Conservation (phyloP, 345 rosid species). For the Leavenworthia alabamica region DNA sequence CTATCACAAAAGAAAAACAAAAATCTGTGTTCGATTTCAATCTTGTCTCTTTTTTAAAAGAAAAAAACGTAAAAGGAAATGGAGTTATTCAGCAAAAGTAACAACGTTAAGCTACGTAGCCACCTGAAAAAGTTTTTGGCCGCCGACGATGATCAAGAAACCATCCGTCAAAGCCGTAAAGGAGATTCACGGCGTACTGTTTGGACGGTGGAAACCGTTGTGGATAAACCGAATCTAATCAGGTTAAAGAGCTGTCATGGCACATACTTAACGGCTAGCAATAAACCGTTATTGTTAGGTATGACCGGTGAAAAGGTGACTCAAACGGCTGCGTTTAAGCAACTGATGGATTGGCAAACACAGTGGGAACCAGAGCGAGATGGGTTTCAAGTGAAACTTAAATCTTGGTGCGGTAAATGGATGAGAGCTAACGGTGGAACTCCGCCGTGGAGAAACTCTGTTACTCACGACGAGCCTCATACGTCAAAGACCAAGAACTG, state of each 20-base stretch:
- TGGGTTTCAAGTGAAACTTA: slow-evolving; percentile 58
- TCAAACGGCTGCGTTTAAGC: slow-evolving; percentile 39
- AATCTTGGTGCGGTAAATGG: slow-evolving; percentile 63
- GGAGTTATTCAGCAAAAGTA: slow-evolving; percentile 66
- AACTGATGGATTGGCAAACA: slow-evolving; percentile 44
- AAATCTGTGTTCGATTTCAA: slow-evolving; percentile 18
- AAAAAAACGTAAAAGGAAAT: slow-evolving; percentile 26
- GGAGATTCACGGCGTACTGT: slow-evolving; percentile 40
- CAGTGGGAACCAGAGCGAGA: slow-evolving; percentile 82
- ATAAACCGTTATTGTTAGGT: slow-evolving; percentile 68
- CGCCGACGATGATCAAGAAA: slow-evolving; percentile 63
- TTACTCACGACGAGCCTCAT: slow-evolving; percentile 80
- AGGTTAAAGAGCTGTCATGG: slow-evolving; percentile 59
- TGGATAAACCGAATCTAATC: slow-evolving; percentile 33
- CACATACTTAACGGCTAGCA: slow-evolving; percentile 66
- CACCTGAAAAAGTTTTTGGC: slow-evolving; percentile 76
- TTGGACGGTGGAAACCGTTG: slow-evolving; percentile 71
- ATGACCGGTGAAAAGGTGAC: slow-evolving; percentile 70
- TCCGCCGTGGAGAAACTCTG: slow-evolving; percentile 87
- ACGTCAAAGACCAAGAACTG: slow-evolving; percentile 50
- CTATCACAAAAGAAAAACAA: too few relatives aligned
- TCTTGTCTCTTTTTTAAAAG: not conserved
- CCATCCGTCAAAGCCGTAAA: slow-evolving; percentile 69
- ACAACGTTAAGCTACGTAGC: slow-evolving; percentile 65
- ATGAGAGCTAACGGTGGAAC: slow-evolving; percentile 81